phyloP scores from a whole-genome alignment of 176 grass and related monocot genomes.

The Pontederia crassipes region DNA sequence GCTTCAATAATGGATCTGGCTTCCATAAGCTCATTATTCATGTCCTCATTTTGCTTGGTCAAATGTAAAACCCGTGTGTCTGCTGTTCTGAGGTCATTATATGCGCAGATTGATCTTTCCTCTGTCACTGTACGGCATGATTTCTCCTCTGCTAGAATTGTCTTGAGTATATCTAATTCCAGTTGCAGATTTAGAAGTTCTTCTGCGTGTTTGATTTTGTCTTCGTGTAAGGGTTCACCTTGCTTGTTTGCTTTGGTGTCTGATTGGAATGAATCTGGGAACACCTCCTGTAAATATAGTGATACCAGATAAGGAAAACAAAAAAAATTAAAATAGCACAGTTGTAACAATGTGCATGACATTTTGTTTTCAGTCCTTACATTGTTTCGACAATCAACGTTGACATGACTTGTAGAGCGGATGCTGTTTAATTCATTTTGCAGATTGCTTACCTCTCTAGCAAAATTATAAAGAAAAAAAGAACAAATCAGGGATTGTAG shows the following conservation, averaged over 20 bases:
- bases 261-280: slow-evolving; percentile 4
- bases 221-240: slow-evolving; percentile 23
- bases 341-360: not conserved
- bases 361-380: slow-evolving; percentile 11
- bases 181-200: slow-evolving; percentile 55
- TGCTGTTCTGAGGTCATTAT: slow-evolving; percentile 36
- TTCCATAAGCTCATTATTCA: slow-evolving; percentile 38
- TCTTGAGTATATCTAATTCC: slow-evolving; percentile 76
- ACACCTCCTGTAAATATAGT: slow-evolving; percentile 15
- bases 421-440: slow-evolving; percentile 37
- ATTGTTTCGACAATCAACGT: slow-evolving; percentile 12
- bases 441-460: slow-evolving; percentile 60
- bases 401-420: slow-evolving; percentile 16
- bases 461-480: slow-evolving; percentile 19
- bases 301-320: not conserved
- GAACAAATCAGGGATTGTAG: not conserved
- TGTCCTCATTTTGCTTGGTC: slow-evolving; percentile 20
- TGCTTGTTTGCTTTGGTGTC: slow-evolving; percentile 12
- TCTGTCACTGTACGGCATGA: slow-evolving; percentile 32
- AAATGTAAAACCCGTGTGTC: slow-evolving; percentile 26
- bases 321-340: not conserved
- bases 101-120: slow-evolving; percentile 27
- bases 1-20: slow-evolving; percentile 75
- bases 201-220: slow-evolving; percentile 20
- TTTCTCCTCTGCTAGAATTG: slow-evolving; percentile 66